These are phyloP conservation scores for Yarrowia bubula DNA, from an alignment of 805 yeast species.

Conservation along the genomic window DNA sequence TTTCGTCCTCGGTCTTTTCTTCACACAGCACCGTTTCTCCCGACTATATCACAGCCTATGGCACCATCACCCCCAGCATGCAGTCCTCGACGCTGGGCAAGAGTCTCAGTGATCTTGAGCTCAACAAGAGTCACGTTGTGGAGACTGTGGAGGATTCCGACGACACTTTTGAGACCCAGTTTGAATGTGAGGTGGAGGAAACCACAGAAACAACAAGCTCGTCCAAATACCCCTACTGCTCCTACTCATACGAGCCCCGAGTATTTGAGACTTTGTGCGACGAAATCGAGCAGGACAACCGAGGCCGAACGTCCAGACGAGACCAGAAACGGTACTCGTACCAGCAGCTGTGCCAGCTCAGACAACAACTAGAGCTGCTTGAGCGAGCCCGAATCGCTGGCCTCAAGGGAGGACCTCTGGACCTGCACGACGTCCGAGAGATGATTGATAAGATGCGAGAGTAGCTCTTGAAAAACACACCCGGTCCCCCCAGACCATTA, in stretches of 20 bases:
- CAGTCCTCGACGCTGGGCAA: not conserved
- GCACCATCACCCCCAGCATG: conserved; percentile 1
- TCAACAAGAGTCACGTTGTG: not conserved
- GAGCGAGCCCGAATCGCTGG: conserved; percentile 18
- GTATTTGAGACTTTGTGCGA: conserved; percentile 16
- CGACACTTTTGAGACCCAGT: conserved; percentile 21
- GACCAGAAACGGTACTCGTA: conserved; percentile 25
- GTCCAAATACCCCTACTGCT: not conserved
- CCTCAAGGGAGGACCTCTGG: conserved; percentile 21
- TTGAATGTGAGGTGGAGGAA: conserved; percentile 1
- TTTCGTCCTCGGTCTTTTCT: conserved; percentile 9
- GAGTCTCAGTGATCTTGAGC: conserved; percentile 5
- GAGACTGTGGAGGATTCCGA: not conserved
- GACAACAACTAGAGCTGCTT: conserved; percentile 15
- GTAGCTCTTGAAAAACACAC: not conserved
- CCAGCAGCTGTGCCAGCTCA: conserved; percentile 11
- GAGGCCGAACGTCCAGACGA: conserved; percentile 1
- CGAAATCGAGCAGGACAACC: conserved; percentile 23
- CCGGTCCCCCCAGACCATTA: not conserved
- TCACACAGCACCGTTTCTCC: conserved; percentile 5
- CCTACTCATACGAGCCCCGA: not conserved
- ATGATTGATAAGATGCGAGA: conserved; percentile 22
- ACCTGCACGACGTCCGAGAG: conserved; percentile 20
- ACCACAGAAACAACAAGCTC: not conserved
- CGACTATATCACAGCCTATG: conserved; percentile 13